Evolutionary conservation across 2,329 filamentous ascomycete genomes (phyloP).

Genomic region (Cordyceps tenuipes): DNA sequence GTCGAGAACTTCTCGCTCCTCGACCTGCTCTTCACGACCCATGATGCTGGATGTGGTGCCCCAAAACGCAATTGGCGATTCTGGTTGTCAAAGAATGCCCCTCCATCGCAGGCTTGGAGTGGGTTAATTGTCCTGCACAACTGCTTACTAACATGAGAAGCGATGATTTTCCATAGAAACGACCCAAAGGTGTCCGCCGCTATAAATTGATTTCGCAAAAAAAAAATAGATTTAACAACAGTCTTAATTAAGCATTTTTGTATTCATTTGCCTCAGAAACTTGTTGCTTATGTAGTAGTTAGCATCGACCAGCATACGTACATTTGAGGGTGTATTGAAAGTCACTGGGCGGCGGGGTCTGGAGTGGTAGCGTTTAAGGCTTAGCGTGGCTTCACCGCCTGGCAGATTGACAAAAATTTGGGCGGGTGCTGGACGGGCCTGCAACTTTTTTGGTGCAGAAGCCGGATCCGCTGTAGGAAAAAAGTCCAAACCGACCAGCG

Average conservation of each 20-base stretch:
- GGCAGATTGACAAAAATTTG: conserved; percentile 23
- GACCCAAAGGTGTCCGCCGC: too few relatives aligned
- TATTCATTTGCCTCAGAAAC: neutral
- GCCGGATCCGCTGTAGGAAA: conserved; percentile 1
- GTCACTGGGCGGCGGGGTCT: conserved; percentile 11
- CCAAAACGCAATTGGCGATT: neutral
- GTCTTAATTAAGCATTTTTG: neutral
- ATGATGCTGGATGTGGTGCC: conserved; percentile 29
- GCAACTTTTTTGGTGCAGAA: conserved; percentile 6
- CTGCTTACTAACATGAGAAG: neutral
- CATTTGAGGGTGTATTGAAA: neutral
- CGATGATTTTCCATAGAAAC: too few relatives aligned
- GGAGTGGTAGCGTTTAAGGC: neutral
- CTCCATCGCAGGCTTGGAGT: neutral
- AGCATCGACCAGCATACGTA: too few relatives aligned
- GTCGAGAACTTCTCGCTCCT: conserved; percentile 95
- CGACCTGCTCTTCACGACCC: conserved; percentile 79
- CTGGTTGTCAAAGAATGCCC: neutral
- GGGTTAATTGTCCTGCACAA: neutral
- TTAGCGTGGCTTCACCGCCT: conserved; percentile 25
- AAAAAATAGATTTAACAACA: neutral
- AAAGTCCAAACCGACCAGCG: conserved; percentile 4
- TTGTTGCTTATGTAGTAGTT: too few relatives aligned
- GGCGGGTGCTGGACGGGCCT: neutral
- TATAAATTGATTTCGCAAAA: neutral